Evolutionary conservation across 2,329 filamentous ascomycete species (phyloP).

Genomic region (Botrytis byssoidea): DNA sequence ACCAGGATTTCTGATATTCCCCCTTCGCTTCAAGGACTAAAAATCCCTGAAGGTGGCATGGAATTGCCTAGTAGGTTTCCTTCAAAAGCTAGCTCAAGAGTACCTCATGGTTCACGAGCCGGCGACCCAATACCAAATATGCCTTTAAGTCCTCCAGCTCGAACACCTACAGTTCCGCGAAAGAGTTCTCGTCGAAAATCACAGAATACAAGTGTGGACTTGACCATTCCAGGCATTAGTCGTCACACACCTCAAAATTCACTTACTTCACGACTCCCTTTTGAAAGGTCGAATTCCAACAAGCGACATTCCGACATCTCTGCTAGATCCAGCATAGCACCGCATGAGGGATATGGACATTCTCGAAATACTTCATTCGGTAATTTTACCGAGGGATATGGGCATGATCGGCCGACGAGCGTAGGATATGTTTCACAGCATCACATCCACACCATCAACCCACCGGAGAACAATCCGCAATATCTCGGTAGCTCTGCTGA

Average conservation of each 20-base stretch:
- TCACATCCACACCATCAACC: constrained; percentile 55
- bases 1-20: constrained; percentile 49
- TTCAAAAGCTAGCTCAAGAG: constrained; percentile 53
- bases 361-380: constrained; percentile 31
- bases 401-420: constrained; percentile 52
- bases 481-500: constrained; percentile 56
- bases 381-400: constrained; percentile 38
- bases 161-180: constrained; percentile 56
- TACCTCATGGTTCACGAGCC: constrained; percentile 26
- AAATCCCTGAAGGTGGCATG: constrained; percentile 40
- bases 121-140: constrained; percentile 43
- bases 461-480: constrained; percentile 45
- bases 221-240: constrained; percentile 17
- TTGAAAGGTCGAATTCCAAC: constrained; percentile 55
- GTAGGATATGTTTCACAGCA: constrained; percentile 59
- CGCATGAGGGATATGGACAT: constrained; percentile 47
- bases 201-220: constrained; percentile 32
- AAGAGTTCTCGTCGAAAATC: constrained; percentile 66
- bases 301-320: constrained; percentile 52
- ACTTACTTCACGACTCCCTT: constrained; percentile 47
- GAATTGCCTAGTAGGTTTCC: constrained; percentile 59
- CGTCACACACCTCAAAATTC: constrained; percentile 29
- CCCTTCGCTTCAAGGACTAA: constrained; percentile 60
- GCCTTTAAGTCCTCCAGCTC: constrained; percentile 25
- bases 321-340: constrained; percentile 50